Evolutionary conservation across 1,284 basidiomycete genomes (phyloP).

Genomic region (Amylostereum areolatum): DNA sequence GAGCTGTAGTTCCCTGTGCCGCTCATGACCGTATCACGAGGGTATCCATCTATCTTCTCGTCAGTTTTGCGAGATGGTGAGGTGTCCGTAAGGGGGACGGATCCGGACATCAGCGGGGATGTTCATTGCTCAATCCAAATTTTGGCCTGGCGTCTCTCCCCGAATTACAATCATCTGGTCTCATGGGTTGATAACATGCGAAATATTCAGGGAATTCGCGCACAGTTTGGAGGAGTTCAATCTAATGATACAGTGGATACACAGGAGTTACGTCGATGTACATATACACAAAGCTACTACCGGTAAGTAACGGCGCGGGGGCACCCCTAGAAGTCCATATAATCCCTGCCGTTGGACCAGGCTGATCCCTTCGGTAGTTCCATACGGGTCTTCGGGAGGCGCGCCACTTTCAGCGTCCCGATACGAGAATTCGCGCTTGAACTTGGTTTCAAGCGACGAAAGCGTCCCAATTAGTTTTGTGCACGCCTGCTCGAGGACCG

Average conservation of each 20-base stretch:
- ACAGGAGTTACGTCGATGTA: conserved; percentile 4
- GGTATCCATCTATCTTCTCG: too few species aligned
- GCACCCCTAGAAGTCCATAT: conserved; percentile 55
- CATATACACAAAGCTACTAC: conserved; percentile 6
- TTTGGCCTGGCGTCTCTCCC: too few species aligned
- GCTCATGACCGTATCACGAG: too few species aligned
- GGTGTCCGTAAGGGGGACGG: too few species aligned
- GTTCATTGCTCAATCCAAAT: too few species aligned
- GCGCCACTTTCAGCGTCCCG: conserved; percentile 53
- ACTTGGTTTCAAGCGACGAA: conserved; percentile 60
- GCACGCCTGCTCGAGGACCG: conserved; percentile 82
- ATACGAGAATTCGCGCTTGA: conserved; percentile 72
- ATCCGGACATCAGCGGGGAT: too few species aligned
- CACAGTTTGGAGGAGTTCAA: too few species aligned
- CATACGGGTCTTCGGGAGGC: conserved; percentile 56
- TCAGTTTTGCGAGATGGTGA: too few species aligned
- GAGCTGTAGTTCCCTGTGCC: too few species aligned
- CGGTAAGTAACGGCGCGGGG: background rate
- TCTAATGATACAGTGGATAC: background rate
- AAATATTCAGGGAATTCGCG: too few species aligned
- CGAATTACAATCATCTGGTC: too few species aligned
- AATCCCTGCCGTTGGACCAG: conserved; percentile 48
- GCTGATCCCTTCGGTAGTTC: conserved; percentile 34
- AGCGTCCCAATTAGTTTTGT: conserved; percentile 78
- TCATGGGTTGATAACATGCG: too few species aligned